phyloP scores from a whole-genome alignment of 208 protist genomes.

The Plasmodiophora brassicae region DNA sequence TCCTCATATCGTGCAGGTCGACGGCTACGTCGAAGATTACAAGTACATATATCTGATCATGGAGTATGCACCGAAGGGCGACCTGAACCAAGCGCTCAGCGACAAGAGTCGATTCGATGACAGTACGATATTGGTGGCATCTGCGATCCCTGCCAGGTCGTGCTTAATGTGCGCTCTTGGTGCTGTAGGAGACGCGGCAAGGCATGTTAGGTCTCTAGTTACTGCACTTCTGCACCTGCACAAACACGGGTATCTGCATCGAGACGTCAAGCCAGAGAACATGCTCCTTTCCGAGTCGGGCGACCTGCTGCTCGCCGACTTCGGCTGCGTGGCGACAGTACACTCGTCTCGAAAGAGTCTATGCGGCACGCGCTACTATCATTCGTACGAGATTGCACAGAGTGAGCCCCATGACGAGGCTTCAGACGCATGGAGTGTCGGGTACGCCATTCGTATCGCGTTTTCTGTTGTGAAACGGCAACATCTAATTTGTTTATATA shows the following conservation, averaged over 20 bases:
- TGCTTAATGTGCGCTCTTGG: no score
- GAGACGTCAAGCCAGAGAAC: slow-evolving; percentile 28
- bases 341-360: slow-evolving; percentile 21
- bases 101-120: neutral
- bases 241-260: neutral
- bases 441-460: no score
- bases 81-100: neutral
- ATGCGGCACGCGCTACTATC: neutral
- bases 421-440: slow-evolving; percentile 11
- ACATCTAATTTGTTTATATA: no score
- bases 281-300: neutral
- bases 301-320: neutral
- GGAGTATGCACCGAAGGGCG: slow-evolving; percentile 14
- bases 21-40: slow-evolving; percentile 18
- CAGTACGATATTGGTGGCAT: no score
- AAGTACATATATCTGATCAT: slow-evolving; percentile 21
- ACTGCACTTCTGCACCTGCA: neutral
- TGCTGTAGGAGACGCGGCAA: neutral
- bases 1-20: neutral
- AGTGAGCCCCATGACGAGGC: neutral
- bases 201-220: neutral
- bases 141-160: no score
- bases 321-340: neutral
- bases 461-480: no score
- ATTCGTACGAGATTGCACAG: neutral